phyloP scores from a whole-genome alignment of 768 basidiomycete genomes.

The Kwoniella pini region DNA sequence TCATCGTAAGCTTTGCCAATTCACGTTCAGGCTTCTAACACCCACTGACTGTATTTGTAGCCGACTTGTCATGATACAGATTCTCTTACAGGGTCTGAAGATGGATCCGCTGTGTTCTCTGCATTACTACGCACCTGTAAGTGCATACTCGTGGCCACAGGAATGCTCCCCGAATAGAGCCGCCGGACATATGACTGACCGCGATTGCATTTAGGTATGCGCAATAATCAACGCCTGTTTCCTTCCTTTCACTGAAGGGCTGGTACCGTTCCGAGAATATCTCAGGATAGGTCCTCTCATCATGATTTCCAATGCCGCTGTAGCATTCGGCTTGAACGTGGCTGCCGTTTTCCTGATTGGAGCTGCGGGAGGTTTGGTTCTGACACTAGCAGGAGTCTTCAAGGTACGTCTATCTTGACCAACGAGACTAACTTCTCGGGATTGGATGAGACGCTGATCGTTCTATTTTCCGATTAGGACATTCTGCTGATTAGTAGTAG shows the following conservation, averaged over 20 bases:
- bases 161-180: not conserved
- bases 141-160: constrained; percentile 16
- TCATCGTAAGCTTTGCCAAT: constrained; percentile 26
- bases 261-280: constrained; percentile 78
- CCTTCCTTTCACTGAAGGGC: constrained; percentile 88
- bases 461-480: constrained; percentile 64
- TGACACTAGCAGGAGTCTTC: constrained; percentile 92
- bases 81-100: constrained; percentile 89
- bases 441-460: not conserved
- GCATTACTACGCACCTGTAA: constrained; percentile 88
- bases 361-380: constrained; percentile 65
- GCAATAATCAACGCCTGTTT: constrained; percentile 81
- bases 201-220: constrained; percentile 60
- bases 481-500: constrained; percentile 89
- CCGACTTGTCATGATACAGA: constrained; percentile 94
- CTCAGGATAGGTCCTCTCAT: constrained; percentile 66
- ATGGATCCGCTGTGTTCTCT: constrained; percentile 96
- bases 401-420: constrained; percentile 60
- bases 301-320: constrained; percentile 75
- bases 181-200: not conserved
- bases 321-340: constrained; percentile 86
- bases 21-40: not conserved
- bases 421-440: not conserved
- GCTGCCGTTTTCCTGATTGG: constrained; percentile 89
- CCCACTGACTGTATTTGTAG: constrained; percentile 62